Evolutionary conservation across 2,329 filamentous ascomycete genomes (phyloP).

Genomic region (Diaporthe nobilis): DNA sequence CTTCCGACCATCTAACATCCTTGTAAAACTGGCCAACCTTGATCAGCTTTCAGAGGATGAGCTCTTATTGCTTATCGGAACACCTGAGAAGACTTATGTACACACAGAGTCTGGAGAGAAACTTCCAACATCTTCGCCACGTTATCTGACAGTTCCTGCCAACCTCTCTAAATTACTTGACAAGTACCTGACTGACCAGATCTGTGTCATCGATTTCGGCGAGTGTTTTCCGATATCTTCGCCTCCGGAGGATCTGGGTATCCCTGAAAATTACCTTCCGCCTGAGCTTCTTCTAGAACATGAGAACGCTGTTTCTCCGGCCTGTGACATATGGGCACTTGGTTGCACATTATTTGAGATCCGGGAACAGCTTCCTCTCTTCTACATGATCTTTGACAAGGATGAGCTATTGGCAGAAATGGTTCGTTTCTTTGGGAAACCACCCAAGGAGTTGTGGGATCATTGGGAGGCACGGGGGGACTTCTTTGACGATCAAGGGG

Average conservation of each 20-base stretch:
- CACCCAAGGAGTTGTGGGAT: not conserved
- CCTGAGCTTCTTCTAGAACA: not conserved
- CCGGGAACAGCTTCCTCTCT: conserved; percentile 1
- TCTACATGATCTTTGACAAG: conserved; percentile 7
- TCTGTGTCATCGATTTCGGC: conserved; percentile 3
- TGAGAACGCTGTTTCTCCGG: not conserved
- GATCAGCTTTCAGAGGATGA: conserved; percentile 1
- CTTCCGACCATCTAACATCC: not conserved
- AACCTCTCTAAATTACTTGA: not conserved
- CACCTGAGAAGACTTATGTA: not conserved
- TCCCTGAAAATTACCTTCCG: conserved; percentile 5
- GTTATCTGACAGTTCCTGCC: not conserved
- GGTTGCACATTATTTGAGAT: not conserved
- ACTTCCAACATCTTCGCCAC: not conserved
- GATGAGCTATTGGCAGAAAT: not conserved
- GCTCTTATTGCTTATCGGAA: not conserved
- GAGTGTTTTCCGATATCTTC: not conserved
- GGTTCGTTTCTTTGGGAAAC: not conserved
- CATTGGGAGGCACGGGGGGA: not conserved
- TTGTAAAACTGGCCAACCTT: not conserved
- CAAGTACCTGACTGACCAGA: not conserved
- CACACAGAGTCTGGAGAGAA: not conserved
- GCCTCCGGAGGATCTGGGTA: not conserved
- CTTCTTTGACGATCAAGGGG: not conserved
- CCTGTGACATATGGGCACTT: conserved; percentile 3